Conservation (phyloP, 2,329 filamentous ascomycete species). For the Alternaria gaisen region DNA sequence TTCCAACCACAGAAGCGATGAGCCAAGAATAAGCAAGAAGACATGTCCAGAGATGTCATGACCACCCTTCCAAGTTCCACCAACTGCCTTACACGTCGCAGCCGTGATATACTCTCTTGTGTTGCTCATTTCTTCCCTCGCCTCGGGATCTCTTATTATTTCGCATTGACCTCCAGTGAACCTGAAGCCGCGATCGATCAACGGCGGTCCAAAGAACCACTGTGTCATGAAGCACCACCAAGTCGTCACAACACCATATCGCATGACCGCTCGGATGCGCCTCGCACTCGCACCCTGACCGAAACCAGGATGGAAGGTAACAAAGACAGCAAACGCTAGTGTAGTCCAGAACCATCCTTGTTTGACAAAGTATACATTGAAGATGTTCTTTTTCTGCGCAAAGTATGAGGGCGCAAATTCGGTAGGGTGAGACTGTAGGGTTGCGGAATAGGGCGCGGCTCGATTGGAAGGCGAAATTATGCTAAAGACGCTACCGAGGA, state of each 20-base stretch:
- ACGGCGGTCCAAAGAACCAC: conserved; percentile 91
- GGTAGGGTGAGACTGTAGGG: conserved; percentile 69
- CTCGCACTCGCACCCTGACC: conserved; percentile 55
- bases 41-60: conserved; percentile 97
- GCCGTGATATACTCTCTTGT: conserved; percentile 69
- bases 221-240: conserved; percentile 91
- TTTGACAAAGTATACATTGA: conserved; percentile 96
- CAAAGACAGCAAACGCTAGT: conserved; percentile 73
- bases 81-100: conserved; percentile 81
- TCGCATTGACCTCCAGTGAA: conserved; percentile 88
- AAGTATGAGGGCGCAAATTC: conserved; percentile 80
- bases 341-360: conserved; percentile 93
- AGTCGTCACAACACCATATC: conserved; percentile 76
- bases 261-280: conserved; percentile 66
- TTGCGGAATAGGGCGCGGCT: conserved; percentile 68
- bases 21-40: conserved; percentile 87
- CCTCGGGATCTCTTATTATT: conserved; percentile 60
- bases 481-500: conserved; percentile 84
- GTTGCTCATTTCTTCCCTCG: conserved; percentile 57
- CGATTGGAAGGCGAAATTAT: conserved; percentile 75
- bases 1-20: conserved; percentile 83
- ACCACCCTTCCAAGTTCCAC: conserved; percentile 88
- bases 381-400: conserved; percentile 88
- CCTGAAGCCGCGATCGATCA: conserved; percentile 91
- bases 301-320: conserved; percentile 71